Percentiles rank a stretch among this genome's conserved stretches.
Conservation (phyloP, 371 early-diverging fungal genomes). For the Lichtheimia hyalospora region DNA sequence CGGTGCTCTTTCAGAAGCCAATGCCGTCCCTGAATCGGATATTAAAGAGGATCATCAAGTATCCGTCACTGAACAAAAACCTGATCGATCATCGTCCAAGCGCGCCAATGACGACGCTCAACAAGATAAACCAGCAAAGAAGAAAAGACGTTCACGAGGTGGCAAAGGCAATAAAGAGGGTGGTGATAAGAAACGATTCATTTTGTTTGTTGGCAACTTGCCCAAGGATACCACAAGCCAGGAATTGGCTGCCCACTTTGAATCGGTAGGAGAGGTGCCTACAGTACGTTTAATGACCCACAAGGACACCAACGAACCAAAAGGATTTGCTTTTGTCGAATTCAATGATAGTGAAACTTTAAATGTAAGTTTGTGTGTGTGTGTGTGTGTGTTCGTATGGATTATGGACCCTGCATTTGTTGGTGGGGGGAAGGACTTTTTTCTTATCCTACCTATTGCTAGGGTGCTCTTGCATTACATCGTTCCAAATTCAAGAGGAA, state of each 20-base stretch:
- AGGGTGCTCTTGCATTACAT: conserved; percentile 72
- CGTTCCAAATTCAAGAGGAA: conserved; percentile 64
- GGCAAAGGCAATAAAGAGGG: conserved; percentile 19
- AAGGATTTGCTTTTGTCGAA: conserved; percentile 81
- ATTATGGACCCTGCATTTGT: background rate
- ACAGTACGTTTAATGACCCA: conserved; percentile 73
- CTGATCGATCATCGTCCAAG: conserved; percentile 6
- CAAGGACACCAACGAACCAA: conserved; percentile 71
- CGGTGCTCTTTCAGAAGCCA: conserved; percentile 25
- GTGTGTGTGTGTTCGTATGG: too few species aligned
- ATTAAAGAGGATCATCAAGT: conserved; percentile 20
- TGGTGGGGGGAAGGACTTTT: background rate
- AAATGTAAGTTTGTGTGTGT: conserved; percentile 55
- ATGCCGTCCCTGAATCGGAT: conserved; percentile 50
- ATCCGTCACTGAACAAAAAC: conserved; percentile 8
- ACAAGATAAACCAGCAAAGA: conserved; percentile 9
- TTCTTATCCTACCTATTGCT: conserved; percentile 1
- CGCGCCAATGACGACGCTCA: conserved; percentile 20
- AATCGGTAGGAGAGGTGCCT: conserved; percentile 52
- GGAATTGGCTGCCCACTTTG: conserved; percentile 64
- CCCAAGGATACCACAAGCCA: conserved; percentile 67
- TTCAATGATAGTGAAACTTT: conserved; percentile 57
- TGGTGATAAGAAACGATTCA: conserved; percentile 49
- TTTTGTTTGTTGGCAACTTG: conserved; percentile 77
- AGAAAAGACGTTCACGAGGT: conserved; percentile 18